A percentile compares a stretch with the other conserved stretches of the same genome.
Conservation (phyloP, 2,329 filamentous ascomycete genomes). For the Epichloe festucae region DNA sequence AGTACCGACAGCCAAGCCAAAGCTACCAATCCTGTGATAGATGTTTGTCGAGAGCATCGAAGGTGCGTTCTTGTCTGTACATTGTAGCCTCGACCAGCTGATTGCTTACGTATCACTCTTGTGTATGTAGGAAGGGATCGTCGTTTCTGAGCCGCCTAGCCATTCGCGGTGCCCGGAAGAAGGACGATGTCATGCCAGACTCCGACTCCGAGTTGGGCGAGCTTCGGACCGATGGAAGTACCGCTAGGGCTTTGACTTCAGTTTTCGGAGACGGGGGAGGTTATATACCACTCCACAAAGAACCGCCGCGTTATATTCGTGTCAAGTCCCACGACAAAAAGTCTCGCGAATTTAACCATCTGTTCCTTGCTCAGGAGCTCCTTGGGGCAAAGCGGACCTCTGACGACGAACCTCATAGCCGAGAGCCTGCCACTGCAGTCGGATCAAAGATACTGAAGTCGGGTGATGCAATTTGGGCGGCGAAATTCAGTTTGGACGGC, state of each 20-base stretch:
- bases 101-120: slow-evolving; percentile 6
- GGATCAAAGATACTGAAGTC: slow-evolving; percentile 29
- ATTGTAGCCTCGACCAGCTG: too few species aligned
- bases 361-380: slow-evolving; percentile 91
- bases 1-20: slow-evolving; percentile 30
- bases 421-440: slow-evolving; percentile 22
- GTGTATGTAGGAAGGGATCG: slow-evolving; percentile 55
- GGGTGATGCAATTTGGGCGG: slow-evolving; percentile 72
- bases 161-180: slow-evolving; percentile 64
- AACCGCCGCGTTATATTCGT: slow-evolving; percentile 83
- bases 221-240: slow-evolving; percentile 61
- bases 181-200: slow-evolving; percentile 44
- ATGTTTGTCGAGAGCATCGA: slow-evolving; percentile 43
- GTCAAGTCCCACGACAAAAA: slow-evolving; percentile 77
- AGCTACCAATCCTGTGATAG: slow-evolving; percentile 24
- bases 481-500: slow-evolving; percentile 87
- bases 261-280: slow-evolving; percentile 54
- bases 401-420: slow-evolving; percentile 15
- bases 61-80: slow-evolving; percentile 32
- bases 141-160: slow-evolving; percentile 77
- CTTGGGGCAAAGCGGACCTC: slow-evolving; percentile 37
- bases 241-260: slow-evolving; percentile 71
- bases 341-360: slow-evolving; percentile 64
- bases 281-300: slow-evolving; percentile 77
- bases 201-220: slow-evolving; percentile 60